A percentile compares a stretch with the other conserved stretches of the same genome.
These are phyloP conservation scores for Misopates orontium DNA, from an alignment of 257 asterid genomes.

Conservation along the genomic window DNA sequence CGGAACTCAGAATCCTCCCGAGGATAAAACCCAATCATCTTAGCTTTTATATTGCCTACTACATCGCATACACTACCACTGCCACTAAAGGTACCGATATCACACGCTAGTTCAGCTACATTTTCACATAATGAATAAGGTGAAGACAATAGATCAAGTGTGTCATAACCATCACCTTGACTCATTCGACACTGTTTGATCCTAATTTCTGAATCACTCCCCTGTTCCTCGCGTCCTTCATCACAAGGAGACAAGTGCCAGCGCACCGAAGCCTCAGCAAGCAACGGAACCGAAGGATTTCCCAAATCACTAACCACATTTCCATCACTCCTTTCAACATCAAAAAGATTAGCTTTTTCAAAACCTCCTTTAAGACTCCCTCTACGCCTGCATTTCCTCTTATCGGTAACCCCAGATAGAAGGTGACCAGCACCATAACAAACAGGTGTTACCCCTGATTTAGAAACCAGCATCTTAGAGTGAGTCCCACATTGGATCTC, in stretches of 20 bases:
- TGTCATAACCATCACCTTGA: no score
- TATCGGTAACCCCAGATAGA: constrained; percentile 74
- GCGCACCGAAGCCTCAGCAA: constrained; percentile 16
- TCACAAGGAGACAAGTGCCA: constrained; percentile 43
- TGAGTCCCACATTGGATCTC: constrained; percentile 58
- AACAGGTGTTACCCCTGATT: constrained; percentile 57
- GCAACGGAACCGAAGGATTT: constrained; percentile 53
- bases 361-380: constrained; percentile 65
- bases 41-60: constrained; percentile 15
- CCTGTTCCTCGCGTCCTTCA: constrained; percentile 29
- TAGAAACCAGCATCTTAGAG: constrained; percentile 34
- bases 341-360: constrained; percentile 27
- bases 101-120: constrained; percentile 33
- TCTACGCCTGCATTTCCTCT: constrained; percentile 68
- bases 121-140: no score
- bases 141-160: no score
- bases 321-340: constrained; percentile 30
- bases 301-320: constrained; percentile 29
- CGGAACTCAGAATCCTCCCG: constrained; percentile 20
- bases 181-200: neutral
- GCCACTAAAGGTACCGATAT: constrained; percentile 21
- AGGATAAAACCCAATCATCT: constrained; percentile 29
- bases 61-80: constrained; percentile 17
- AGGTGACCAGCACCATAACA: constrained; percentile 84
- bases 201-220: constrained; percentile 29